Conservation (phyloP, 1,284 basidiomycete species). For the Athelia sp. region DNA sequence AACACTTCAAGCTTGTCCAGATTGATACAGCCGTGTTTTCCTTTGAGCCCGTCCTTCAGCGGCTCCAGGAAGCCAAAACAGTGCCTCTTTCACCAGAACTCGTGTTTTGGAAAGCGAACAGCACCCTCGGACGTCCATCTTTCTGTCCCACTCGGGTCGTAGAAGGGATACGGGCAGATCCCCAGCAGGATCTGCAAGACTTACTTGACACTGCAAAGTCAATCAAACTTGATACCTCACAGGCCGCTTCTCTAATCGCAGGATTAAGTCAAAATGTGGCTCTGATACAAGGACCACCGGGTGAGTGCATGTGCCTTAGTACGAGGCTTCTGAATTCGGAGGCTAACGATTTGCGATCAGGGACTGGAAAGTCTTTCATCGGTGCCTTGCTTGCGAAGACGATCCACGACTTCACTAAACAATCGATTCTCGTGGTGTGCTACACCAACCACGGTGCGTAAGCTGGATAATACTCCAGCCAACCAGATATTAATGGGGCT, state of each 20-base stretch:
- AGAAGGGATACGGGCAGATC: constrained; percentile 25
- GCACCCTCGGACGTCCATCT: constrained; percentile 8
- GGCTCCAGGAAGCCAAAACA: constrained; percentile 37
- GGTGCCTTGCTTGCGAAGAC: constrained; percentile 56
- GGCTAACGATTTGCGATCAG: constrained; percentile 22
- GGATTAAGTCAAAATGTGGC: constrained; percentile 51
- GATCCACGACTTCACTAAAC: constrained; percentile 38
- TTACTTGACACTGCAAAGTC: constrained; percentile 29
- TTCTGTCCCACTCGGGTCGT: constrained; percentile 22
- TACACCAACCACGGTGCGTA: constrained; percentile 53
- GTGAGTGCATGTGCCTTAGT: constrained; percentile 22
- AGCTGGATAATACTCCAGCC: background rate
- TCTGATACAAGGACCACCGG: constrained; percentile 63
- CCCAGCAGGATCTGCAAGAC: constrained; percentile 34
- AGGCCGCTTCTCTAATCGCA: constrained; percentile 42
- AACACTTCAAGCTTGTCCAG: constrained; percentile 42
- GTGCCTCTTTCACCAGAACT: constrained; percentile 46
- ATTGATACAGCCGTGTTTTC: constrained; percentile 58
- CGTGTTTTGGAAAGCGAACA: constrained; percentile 42
- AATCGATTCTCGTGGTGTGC: constrained; percentile 56
- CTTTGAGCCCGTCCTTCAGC: constrained; percentile 53
- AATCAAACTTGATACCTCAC: constrained; percentile 46
- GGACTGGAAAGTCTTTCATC: constrained; percentile 67
- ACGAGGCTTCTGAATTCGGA: background rate
- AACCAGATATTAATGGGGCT: background rate